Conservation (phyloP, 2,329 filamentous ascomycete genomes). For the Alternaria gaisen region DNA sequence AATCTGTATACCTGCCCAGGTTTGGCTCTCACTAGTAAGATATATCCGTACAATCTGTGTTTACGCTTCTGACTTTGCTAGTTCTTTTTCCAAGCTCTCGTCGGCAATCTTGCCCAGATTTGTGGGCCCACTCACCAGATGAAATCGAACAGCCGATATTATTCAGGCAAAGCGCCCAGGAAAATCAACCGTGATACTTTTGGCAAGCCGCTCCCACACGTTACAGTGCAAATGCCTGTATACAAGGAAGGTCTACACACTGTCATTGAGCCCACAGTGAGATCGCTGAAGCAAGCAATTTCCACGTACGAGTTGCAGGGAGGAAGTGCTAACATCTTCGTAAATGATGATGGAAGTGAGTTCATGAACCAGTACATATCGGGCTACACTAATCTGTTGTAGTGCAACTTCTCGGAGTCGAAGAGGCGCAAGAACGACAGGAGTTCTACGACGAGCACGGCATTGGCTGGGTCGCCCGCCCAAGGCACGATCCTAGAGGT, state of each 20-base stretch:
- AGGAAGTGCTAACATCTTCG: slow-evolving; percentile 72
- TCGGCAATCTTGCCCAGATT: slow-evolving; percentile 60
- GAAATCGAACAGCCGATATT: slow-evolving; percentile 80
- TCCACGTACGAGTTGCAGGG: slow-evolving; percentile 64
- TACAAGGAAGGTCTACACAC: slow-evolving; percentile 82
- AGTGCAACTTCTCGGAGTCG: slow-evolving; percentile 65
- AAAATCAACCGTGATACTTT: slow-evolving; percentile 61
- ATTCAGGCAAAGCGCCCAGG: slow-evolving; percentile 67
- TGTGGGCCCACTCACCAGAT: slow-evolving; percentile 79
- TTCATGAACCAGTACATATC: background rate
- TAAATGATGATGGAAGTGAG: slow-evolving; percentile 70
- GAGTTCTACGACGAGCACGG: slow-evolving; percentile 61
- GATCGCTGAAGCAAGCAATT: slow-evolving; percentile 75
- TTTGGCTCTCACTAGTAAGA: slow-evolving; percentile 64
- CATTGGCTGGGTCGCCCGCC: slow-evolving; percentile 61
- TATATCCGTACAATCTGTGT: slow-evolving; percentile 22
- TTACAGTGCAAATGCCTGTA: slow-evolving; percentile 82
- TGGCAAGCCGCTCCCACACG: slow-evolving; percentile 70
- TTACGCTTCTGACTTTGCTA: slow-evolving; percentile 8
- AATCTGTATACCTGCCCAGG: slow-evolving; percentile 61
- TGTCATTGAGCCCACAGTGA: slow-evolving; percentile 80
- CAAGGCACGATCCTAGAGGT: slow-evolving; percentile 51
- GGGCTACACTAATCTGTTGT: background rate
- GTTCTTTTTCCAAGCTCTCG: slow-evolving; percentile 45
- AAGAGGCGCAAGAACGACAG: slow-evolving; percentile 55